phyloP scores from a whole-genome alignment of 2,329 filamentous ascomycete species.

The Hymenoscyphus infarciens region DNA sequence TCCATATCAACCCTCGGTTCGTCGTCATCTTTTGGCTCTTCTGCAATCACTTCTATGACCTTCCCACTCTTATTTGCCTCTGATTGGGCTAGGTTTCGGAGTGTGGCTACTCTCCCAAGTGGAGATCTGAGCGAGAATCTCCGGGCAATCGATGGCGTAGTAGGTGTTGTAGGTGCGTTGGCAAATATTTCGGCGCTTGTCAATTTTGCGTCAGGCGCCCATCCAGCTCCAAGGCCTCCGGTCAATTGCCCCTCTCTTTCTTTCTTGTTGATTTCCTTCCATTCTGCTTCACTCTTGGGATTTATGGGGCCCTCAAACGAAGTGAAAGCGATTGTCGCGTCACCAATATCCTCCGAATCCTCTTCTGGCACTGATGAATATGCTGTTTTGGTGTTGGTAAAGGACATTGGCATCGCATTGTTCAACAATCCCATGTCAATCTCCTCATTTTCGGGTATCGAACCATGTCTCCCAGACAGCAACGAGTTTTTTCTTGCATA shows the following conservation, averaged over 20 bases:
- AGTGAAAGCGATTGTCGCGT: slow-evolving; percentile 26
- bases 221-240: slow-evolving; percentile 55
- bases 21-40: slow-evolving; percentile 31
- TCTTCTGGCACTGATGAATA: slow-evolving; percentile 26
- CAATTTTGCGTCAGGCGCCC: slow-evolving; percentile 46
- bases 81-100: slow-evolving; percentile 51
- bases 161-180: slow-evolving; percentile 18
- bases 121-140: slow-evolving; percentile 25
- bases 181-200: slow-evolving; percentile 49
- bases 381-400: slow-evolving; percentile 18
- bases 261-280: slow-evolving; percentile 27
- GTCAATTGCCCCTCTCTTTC: slow-evolving; percentile 55
- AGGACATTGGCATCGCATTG: slow-evolving; percentile 28
- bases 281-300: slow-evolving; percentile 21
- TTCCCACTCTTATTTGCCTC: slow-evolving; percentile 59
- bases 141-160: slow-evolving; percentile 18
- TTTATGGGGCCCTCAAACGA: slow-evolving; percentile 28
- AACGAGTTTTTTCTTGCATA: slow-evolving; percentile 26
- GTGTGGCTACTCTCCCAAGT: slow-evolving; percentile 38
- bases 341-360: slow-evolving; percentile 22
- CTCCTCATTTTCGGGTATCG: slow-evolving; percentile 32
- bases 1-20: slow-evolving; percentile 23
- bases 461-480: slow-evolving; percentile 17
- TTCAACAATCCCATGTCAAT: slow-evolving; percentile 31
- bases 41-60: slow-evolving; percentile 56